phyloP scores from a whole-genome alignment of 495 filamentous ascomycete species.

The Xylaria curta region DNA sequence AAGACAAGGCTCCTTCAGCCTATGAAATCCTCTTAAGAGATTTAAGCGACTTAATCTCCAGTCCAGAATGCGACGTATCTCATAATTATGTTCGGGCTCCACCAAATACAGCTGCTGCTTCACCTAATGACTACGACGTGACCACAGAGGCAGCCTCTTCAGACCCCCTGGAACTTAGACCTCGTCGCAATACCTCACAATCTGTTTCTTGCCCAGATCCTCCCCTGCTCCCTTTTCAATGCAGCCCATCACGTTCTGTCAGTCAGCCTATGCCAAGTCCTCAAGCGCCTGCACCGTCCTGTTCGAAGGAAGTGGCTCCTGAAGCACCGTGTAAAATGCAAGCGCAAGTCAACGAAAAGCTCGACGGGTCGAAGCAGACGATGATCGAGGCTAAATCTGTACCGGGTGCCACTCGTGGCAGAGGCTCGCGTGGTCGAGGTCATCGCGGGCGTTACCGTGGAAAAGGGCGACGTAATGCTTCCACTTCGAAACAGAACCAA shows the following conservation, averaged over 20 bases:
- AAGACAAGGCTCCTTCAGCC: conserved; percentile 31
- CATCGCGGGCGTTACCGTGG: conserved; percentile 39
- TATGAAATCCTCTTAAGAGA: conserved; percentile 5
- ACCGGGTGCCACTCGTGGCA: conserved; percentile 29
- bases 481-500: conserved; percentile 29
- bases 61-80: conserved; percentile 27
- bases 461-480: conserved; percentile 31
- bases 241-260: conserved; percentile 37
- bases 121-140: conserved; percentile 27
- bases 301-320: conserved; percentile 1
- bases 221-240: conserved; percentile 28
- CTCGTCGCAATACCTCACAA: conserved; percentile 41
- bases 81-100: conserved; percentile 18
- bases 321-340: conserved; percentile 6
- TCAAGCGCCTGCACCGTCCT: conserved; percentile 15
- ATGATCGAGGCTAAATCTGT: conserved; percentile 20
- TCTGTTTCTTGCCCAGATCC: conserved; percentile 39
- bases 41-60: conserved; percentile 26
- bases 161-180: conserved; percentile 31
- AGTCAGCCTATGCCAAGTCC: conserved; percentile 38
- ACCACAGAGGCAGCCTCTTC: conserved; percentile 16
- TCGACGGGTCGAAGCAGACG: not conserved
- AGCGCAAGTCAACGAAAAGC: conserved; percentile 2
- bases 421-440: conserved; percentile 35
- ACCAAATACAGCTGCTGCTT: conserved; percentile 27